Evolutionary conservation across 2,329 filamentous ascomycete genomes (phyloP), one percentile per base, ranked within the genome.

Genomic region (Colletotrichum neosansevieriae): DNA sequence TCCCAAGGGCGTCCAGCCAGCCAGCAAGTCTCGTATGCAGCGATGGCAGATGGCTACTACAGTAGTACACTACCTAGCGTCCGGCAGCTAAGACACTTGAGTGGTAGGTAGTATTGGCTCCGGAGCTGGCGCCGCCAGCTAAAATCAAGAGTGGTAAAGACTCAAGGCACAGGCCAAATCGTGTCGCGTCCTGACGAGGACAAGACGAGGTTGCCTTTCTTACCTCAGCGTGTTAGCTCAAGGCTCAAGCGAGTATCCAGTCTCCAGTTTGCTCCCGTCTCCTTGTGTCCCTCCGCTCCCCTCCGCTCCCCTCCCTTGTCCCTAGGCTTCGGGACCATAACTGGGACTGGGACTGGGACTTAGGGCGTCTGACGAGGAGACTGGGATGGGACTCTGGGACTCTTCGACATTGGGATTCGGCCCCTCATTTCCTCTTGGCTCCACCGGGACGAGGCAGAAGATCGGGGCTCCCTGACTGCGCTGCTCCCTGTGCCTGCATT

Each of bases 371-470:
- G 24, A 24, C 24, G 24, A 24, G 24, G 24, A 24, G 3, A 24
- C 24, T 5, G 24, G 24, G 24, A 24, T 24, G 24, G 24, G 24
- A 24, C 24, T 24, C 29, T 29, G 34, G 58, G 42, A 49, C 17
- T 49, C 45, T 50, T 38, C 36, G 11, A 38, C 36, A 29, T 24
- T 49, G 12, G 49, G 49, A 56, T 24, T 38, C 36, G 36, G 50
- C 59, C 59, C 59, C 59, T 62, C 49, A 62, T 56, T 56, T 54
- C 36, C 12, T 62, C 38, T 45, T 36, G 49, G 49, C 59, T 62
- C 38, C 49, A 56, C 59, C 36, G 12, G 24, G 59, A 62, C 49
- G 49, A 62, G 49, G 19, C 49, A 49, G 12, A n/a, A 45, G 49
- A 45, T 62, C 45, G 59, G 49, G 47, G 47, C 29, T 45, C 17